A percentile compares a stretch with the other conserved stretches of the same genome.
These are phyloP conservation scores for Arachis hypogaea DNA, from an alignment of 306 rosid genomes.

Conservation along the genomic window DNA sequence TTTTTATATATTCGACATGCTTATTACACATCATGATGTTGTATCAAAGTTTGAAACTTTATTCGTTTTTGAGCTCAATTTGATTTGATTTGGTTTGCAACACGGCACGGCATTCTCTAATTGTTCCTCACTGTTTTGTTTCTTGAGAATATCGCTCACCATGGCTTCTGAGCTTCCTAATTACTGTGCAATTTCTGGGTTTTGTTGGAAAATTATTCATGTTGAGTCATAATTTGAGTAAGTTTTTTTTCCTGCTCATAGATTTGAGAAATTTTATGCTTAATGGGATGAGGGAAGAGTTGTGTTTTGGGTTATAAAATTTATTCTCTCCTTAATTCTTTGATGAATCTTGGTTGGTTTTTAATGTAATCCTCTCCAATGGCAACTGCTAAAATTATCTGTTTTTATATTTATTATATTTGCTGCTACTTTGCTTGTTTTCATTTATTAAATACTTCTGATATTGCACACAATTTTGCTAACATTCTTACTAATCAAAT, in stretches of 20 bases:
- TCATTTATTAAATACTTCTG: not conserved
- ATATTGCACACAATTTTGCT: not conserved
- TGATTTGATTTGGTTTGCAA: too few species aligned
- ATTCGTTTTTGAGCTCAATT: not conserved
- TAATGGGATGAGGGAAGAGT: not conserved
- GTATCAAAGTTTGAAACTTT: conserved; percentile 5
- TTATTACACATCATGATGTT: not conserved
- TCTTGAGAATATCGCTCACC: not conserved
- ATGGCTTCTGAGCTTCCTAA: not conserved
- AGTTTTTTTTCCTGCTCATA: not conserved
- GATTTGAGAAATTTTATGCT: not conserved
- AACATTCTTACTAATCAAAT: not conserved
- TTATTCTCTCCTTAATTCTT: too few species aligned
- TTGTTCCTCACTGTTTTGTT: conserved; percentile 6
- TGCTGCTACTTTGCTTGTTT: conserved; percentile 12
- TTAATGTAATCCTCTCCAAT: not conserved
- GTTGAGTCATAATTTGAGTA: not conserved
- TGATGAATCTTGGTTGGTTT: too few species aligned
- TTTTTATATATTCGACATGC: not conserved
- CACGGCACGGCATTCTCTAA: not conserved
- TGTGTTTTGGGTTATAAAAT: not conserved
- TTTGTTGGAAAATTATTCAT: not conserved
- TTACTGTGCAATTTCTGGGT: not conserved
- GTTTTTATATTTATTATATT: not conserved
- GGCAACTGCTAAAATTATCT: not conserved